These are phyloP conservation scores for Batrachochytrium dendrobatidis DNA, from an alignment of 371 early-diverging fungal genomes.

Conservation along the genomic window DNA sequence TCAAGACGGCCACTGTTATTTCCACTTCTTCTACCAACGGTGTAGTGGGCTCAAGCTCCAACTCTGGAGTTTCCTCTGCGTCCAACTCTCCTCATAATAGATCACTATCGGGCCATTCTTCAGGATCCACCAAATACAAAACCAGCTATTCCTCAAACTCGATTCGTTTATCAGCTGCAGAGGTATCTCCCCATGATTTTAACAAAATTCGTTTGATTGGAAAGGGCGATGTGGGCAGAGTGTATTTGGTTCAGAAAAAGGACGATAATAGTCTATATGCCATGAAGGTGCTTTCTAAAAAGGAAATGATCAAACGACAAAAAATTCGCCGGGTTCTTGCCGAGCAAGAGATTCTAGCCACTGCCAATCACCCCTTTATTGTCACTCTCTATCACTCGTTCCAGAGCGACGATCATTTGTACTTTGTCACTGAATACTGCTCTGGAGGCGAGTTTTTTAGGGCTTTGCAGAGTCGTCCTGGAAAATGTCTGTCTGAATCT, in stretches of 20 bases:
- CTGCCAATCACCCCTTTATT: conserved; percentile 92
- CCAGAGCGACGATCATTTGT: conserved; percentile 88
- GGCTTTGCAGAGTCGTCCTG: conserved; percentile 71
- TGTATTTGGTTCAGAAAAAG: conserved; percentile 85
- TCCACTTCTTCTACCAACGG: neutral
- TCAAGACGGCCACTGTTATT: neutral
- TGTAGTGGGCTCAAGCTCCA: neutral
- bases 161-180: conserved; percentile 65
- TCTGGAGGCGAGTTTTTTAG: conserved; percentile 96
- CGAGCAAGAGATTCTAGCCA: conserved; percentile 86
- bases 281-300: conserved; percentile 92
- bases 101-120: neutral
- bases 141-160: conserved; percentile 32
- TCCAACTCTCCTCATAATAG: too few species aligned
- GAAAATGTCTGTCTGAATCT: conserved; percentile 76
- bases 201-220: conserved; percentile 76
- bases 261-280: conserved; percentile 78
- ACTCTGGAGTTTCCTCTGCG: too few species aligned
- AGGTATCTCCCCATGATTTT: conserved; percentile 80
- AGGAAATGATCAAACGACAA: conserved; percentile 92
- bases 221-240: conserved; percentile 94
- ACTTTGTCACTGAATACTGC: conserved; percentile 98
- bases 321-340: conserved; percentile 93
- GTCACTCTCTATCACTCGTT: conserved; percentile 94
- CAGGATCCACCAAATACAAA: neutral